Evolutionary conservation across 2,329 filamentous ascomycete species (phyloP).

Genomic region (Fusarium siculi): DNA sequence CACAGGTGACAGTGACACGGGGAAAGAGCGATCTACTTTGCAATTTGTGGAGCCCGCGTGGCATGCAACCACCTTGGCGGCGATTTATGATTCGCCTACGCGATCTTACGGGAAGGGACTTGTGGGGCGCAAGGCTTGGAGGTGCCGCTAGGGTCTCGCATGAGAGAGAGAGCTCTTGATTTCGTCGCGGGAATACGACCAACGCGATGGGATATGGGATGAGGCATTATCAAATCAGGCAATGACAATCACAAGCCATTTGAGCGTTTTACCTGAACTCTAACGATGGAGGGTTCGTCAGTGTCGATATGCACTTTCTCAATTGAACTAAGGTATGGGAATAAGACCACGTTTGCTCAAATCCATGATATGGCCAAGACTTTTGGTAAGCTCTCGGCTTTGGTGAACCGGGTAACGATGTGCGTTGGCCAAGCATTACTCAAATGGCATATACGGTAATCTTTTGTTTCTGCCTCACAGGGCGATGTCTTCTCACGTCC

Average conservation of each 20-base stretch:
- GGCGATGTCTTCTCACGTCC: not conserved
- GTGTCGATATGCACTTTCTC: not conserved
- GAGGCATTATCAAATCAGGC: not conserved
- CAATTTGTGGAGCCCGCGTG: slow-evolving; percentile 18
- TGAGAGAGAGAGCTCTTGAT: not conserved
- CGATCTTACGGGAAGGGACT: not conserved
- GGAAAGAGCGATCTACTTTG: slow-evolving; percentile 29
- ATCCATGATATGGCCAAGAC: slow-evolving; percentile 33
- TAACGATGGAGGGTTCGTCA: not conserved
- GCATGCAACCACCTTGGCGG: slow-evolving; percentile 6
- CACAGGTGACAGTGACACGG: slow-evolving; percentile 28
- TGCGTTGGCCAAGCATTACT: slow-evolving; percentile 15
- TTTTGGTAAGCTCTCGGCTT: slow-evolving; percentile 22
- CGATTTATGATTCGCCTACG: not conserved
- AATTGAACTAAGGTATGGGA: not conserved
- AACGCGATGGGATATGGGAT: slow-evolving; percentile 10
- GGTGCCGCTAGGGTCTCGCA: slow-evolving; percentile 17
- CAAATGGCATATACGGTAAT: not conserved
- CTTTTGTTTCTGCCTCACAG: slow-evolving; percentile 9
- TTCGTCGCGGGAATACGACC: slow-evolving; percentile 17
- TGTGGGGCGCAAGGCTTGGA: slow-evolving; percentile 30
- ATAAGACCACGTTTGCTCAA: slow-evolving; percentile 5
- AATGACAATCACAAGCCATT: not conserved
- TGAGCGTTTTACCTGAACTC: not conserved
- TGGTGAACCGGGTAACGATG: slow-evolving; percentile 21